Percentiles rank a stretch among this genome's conserved stretches.
Evolutionary conservation across 805 yeast genomes (phyloP).

Genomic region (Barnettozyma sp.): DNA sequence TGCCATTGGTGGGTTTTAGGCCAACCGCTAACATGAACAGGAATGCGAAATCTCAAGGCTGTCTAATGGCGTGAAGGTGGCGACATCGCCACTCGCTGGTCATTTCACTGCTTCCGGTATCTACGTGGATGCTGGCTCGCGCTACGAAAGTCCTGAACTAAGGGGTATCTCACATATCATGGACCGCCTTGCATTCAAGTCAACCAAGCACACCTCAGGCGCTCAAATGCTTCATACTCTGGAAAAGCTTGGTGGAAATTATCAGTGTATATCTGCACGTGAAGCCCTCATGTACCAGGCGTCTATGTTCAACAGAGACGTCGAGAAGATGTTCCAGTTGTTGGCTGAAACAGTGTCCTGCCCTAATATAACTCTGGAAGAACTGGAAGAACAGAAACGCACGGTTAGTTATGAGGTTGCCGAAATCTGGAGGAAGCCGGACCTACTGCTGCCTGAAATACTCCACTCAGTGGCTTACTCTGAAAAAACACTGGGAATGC

Average conservation of each 20-base stretch:
- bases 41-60: conserved; percentile 35
- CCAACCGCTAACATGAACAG: no score
- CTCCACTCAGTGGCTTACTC: conserved; percentile 77
- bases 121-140: conserved; percentile 84
- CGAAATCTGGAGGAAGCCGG: conserved; percentile 80
- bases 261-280: conserved; percentile 86
- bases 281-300: conserved; percentile 93
- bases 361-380: conserved; percentile 64
- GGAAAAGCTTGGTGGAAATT: conserved; percentile 85
- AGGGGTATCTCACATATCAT: conserved; percentile 78
- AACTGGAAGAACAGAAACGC: conserved; percentile 62
- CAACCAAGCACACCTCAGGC: conserved; percentile 53
- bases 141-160: conserved; percentile 57
- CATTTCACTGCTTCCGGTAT: conserved; percentile 89
- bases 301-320: conserved; percentile 82
- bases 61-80: conserved; percentile 72
- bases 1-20: not conserved
- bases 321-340: conserved; percentile 68
- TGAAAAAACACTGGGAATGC: conserved; percentile 73
- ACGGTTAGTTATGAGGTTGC: conserved; percentile 77
- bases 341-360: conserved; percentile 70
- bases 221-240: conserved; percentile 66
- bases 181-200: conserved; percentile 81
- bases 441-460: conserved; percentile 81
- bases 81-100: conserved; percentile 80